These are phyloP conservation scores for Syzygium oleosum DNA, from an alignment of 345 rosid species.

Conservation along the genomic window DNA sequence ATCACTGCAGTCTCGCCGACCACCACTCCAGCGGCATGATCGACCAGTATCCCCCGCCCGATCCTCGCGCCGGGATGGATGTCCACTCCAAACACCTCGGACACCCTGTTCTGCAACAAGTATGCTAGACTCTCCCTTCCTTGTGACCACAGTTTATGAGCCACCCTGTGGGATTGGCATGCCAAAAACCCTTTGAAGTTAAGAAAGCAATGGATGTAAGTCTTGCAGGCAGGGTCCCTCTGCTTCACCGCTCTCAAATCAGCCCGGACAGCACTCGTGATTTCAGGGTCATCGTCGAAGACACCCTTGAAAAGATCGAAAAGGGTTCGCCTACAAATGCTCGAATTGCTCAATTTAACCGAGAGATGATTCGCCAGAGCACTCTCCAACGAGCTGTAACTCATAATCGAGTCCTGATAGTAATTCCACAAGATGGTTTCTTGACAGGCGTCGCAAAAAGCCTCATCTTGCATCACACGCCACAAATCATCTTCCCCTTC, in stretches of 20 bases:
- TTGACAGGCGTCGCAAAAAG: conserved; percentile 37
- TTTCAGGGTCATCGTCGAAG: conserved; percentile 33
- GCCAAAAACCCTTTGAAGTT: conserved; percentile 78
- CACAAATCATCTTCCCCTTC: conserved; percentile 33
- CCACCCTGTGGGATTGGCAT: conserved; percentile 76
- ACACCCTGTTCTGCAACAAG: conserved; percentile 69
- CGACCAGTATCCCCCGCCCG: conserved; percentile 64
- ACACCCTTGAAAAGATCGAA: conserved; percentile 54
- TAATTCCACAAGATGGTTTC: conserved; percentile 64
- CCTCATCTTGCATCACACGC: conserved; percentile 55
- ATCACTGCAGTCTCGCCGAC: conserved; percentile 90
- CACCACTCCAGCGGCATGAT: conserved; percentile 82
- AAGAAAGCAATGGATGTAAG: conserved; percentile 71
- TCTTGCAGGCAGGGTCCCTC: conserved; percentile 76
- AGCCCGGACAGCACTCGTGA: conserved; percentile 30
- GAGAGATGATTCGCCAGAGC: conserved; percentile 77
- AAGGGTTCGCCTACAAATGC: conserved; percentile 43
- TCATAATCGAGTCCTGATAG: conserved; percentile 53
- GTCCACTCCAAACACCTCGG: conserved; percentile 69
- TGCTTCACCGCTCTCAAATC: conserved; percentile 66
- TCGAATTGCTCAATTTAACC: conserved; percentile 46
- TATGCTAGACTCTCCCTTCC: conserved; percentile 44
- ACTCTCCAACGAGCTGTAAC: conserved; percentile 44
- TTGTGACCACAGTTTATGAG: conserved; percentile 64
- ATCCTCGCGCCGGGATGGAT: conserved; percentile 88